phyloP scores from a whole-genome alignment of 2,329 filamentous ascomycete genomes.

The Sclerotinia borealis region DNA sequence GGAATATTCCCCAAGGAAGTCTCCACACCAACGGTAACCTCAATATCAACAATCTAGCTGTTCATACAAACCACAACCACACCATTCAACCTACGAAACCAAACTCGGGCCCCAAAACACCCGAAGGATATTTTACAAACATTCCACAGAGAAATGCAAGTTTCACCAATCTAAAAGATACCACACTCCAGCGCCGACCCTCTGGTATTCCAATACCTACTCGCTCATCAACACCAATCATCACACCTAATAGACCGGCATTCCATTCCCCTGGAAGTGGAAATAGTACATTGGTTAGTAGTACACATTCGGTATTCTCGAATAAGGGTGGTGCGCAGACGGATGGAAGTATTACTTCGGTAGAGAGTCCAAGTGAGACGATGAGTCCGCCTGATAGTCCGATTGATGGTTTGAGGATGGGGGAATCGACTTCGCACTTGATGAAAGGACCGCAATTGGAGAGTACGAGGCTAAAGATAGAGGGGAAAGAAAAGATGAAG shows the following conservation, averaged over 20 bases:
- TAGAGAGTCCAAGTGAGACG: conserved; percentile 12
- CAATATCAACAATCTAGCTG: not conserved
- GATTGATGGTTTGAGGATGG: not conserved
- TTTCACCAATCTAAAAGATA: conserved; percentile 2
- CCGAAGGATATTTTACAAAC: not conserved
- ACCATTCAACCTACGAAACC: not conserved
- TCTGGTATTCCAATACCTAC: conserved; percentile 11
- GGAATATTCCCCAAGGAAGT: not conserved
- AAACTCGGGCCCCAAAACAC: not conserved
- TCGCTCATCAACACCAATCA: conserved; percentile 18
- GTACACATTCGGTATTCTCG: conserved; percentile 20
- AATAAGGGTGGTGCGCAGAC: conserved; percentile 11
- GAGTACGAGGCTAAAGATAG: not conserved
- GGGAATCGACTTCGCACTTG: not conserved
- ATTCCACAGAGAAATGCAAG: conserved; percentile 9
- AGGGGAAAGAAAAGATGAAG: not conserved
- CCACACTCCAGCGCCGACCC: not conserved
- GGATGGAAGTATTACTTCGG: conserved; percentile 18
- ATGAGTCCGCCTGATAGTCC: conserved; percentile 20
- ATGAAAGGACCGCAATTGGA: not conserved
- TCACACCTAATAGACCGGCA: conserved; percentile 2
- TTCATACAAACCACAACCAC: not conserved
- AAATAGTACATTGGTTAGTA: conserved; percentile 19
- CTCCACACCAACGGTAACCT: conserved; percentile 8
- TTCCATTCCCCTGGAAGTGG: conserved; percentile 16